Evolutionary conservation across 139 green algal species (phyloP).

Genomic region (Yamagishiella unicocca): DNA sequence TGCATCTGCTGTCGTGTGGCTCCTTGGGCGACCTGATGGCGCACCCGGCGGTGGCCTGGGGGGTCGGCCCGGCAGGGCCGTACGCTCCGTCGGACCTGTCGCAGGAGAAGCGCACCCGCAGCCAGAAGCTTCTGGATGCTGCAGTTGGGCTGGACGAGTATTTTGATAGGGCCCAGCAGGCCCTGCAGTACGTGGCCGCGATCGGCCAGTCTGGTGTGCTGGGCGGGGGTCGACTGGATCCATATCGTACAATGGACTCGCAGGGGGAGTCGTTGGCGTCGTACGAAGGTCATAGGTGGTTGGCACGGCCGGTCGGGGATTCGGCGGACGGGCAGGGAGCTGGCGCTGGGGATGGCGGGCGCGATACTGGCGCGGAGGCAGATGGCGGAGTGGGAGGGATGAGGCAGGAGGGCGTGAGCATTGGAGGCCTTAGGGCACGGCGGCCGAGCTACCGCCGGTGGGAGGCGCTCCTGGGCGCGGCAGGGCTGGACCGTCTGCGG

Average conservation of each 20-base stretch:
- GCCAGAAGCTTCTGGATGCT: conserved; percentile 30
- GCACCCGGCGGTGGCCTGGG: background rate
- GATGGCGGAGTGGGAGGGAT: background rate
- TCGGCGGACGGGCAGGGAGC: background rate
- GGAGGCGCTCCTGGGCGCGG: background rate
- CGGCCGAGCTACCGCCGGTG: background rate
- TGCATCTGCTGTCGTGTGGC: background rate
- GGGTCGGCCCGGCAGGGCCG: background rate
- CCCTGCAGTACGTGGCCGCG: background rate
- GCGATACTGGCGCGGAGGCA: background rate
- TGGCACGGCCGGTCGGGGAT: background rate
- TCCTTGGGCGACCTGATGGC: background rate
- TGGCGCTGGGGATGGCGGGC: background rate
- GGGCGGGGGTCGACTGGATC: conserved; percentile 25
- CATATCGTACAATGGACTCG: background rate
- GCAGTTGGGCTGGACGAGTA: background rate
- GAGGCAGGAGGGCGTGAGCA: conserved; percentile 5
- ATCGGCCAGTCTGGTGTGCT: background rate
- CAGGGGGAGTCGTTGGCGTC: conserved; percentile 3
- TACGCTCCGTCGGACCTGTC: conserved; percentile 1
- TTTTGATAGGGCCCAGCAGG: background rate
- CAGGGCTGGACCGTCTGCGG: background rate
- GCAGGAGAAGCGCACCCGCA: background rate
- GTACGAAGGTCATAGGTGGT: background rate
- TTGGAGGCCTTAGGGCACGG: background rate